Conservation (phyloP, 108 stramenopile genomes). For the Discostella pseudostelligera region DNA sequence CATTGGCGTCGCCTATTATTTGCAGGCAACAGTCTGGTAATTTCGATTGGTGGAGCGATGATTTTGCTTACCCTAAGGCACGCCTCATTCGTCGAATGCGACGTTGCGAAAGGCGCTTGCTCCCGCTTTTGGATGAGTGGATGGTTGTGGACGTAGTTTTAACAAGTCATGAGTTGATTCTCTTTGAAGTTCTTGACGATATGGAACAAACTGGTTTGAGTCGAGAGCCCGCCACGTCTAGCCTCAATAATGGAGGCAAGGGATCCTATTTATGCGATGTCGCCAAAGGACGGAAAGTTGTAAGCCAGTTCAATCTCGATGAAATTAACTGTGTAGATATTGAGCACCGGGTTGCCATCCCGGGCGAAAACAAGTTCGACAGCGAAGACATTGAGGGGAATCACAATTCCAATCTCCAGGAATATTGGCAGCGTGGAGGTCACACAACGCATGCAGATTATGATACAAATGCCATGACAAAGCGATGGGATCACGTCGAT, state of each 20-base stretch:
- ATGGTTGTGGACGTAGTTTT: constrained; percentile 75
- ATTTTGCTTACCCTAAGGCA: constrained; percentile 63
- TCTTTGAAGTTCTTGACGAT: constrained; percentile 52
- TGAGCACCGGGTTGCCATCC: constrained; percentile 35
- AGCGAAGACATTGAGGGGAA: constrained; percentile 30
- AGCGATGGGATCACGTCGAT: constrained; percentile 59
- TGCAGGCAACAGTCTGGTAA: constrained; percentile 2
- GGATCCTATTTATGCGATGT: constrained; percentile 71
- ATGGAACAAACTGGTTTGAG: neutral
- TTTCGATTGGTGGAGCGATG: constrained; percentile 26
- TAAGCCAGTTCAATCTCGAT: constrained; percentile 60
- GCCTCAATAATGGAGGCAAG: constrained; percentile 71
- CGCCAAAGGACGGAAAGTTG: constrained; percentile 65
- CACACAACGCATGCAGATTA: constrained; percentile 24
- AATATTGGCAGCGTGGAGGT: constrained; percentile 37
- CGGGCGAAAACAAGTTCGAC: constrained; percentile 20
- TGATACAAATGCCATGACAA: constrained; percentile 15
- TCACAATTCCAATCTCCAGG: constrained; percentile 10
- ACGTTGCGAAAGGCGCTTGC: constrained; percentile 71
- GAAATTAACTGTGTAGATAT: constrained; percentile 69
- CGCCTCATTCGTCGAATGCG: constrained; percentile 80
- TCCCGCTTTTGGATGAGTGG: constrained; percentile 75
- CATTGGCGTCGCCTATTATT: constrained; percentile 2
- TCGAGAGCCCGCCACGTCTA: constrained; percentile 18
- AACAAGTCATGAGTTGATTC: constrained; percentile 79